Percentiles rank a stretch among this genome's conserved stretches.
These are phyloP conservation scores for Gautieria morchelliformis DNA, from an alignment of 768 basidiomycete genomes.

Conservation along the genomic window DNA sequence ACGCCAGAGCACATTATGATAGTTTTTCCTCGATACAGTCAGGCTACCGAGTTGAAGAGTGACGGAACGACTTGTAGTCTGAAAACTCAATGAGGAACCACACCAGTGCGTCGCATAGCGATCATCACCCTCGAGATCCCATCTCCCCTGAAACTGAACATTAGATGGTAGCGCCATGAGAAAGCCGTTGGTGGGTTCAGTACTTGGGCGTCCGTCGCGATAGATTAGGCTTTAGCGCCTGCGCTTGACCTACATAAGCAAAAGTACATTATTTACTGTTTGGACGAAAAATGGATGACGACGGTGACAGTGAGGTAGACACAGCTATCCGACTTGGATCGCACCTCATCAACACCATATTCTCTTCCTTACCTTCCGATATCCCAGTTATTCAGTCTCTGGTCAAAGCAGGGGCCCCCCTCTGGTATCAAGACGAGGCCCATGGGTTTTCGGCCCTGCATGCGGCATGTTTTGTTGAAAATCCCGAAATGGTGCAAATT, in stretches of 20 bases:
- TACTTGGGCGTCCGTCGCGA: no score
- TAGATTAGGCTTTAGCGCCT: no score
- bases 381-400: conserved; percentile 29
- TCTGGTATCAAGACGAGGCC: conserved; percentile 82
- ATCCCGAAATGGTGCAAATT: conserved; percentile 48
- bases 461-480: conserved; percentile 71
- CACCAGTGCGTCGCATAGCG: conserved; percentile 5
- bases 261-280: no score
- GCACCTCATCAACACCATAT: conserved; percentile 1
- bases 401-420: conserved; percentile 60
- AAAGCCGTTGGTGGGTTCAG: background rate
- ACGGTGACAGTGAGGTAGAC: background rate
- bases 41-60: conserved; percentile 1
- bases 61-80: conserved; percentile 2
- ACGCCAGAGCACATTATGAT: conserved; percentile 6
- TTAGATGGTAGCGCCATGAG: background rate
- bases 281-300: background rate
- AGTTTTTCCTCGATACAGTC: conserved; percentile 3
- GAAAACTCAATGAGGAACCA: conserved; percentile 4
- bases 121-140: conserved; percentile 2
- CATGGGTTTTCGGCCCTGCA: conserved; percentile 81
- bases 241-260: no score
- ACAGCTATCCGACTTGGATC: background rate
- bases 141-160: conserved; percentile 4
- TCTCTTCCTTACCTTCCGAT: background rate